A percentile compares a stretch with the other conserved stretches of the same genome.
Conservation (phyloP, 768 basidiomycete species). For the Suillus placidus region DNA sequence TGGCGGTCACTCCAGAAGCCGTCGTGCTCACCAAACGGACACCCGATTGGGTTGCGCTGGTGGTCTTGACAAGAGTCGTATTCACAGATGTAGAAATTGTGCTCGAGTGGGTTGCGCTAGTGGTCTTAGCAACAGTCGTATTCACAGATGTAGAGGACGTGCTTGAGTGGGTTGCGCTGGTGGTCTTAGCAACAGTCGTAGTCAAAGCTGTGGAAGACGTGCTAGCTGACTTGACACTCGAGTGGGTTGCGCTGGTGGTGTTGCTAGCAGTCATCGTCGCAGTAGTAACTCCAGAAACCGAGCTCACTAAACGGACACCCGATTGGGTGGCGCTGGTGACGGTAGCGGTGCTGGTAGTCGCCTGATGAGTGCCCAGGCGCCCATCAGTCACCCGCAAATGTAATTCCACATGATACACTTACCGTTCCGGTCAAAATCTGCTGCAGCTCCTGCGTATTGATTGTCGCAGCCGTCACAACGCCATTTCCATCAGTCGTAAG, state of each 20-base stretch:
- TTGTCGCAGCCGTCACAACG: constrained; percentile 28
- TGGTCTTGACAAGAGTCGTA: neutral
- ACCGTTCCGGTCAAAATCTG: constrained; percentile 17
- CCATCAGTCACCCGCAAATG: neutral
- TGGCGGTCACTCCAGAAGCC: too few relatives aligned
- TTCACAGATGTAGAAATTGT: too few relatives aligned
- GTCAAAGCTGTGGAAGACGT: neutral
- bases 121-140: constrained; percentile 5
- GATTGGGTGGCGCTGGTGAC: neutral
- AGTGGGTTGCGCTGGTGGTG: neutral
- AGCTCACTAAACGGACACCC: neutral
- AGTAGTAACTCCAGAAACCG: neutral
- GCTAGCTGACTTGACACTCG: neutral
- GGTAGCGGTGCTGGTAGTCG: neutral
- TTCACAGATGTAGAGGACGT: neutral
- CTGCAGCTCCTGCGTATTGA: constrained; percentile 23
- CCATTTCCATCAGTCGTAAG: constrained; percentile 31
- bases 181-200: neutral
- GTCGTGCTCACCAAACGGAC: too few relatives aligned
- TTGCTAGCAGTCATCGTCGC: neutral
- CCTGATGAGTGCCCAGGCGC: neutral
- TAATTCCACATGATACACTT: neutral
- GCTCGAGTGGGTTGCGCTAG: neutral
- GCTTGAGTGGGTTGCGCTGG: neutral
- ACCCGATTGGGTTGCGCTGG: neutral